These are phyloP conservation scores for Leccinum huronense DNA, from an alignment of 1,284 basidiomycete genomes.

Conservation along the genomic window DNA sequence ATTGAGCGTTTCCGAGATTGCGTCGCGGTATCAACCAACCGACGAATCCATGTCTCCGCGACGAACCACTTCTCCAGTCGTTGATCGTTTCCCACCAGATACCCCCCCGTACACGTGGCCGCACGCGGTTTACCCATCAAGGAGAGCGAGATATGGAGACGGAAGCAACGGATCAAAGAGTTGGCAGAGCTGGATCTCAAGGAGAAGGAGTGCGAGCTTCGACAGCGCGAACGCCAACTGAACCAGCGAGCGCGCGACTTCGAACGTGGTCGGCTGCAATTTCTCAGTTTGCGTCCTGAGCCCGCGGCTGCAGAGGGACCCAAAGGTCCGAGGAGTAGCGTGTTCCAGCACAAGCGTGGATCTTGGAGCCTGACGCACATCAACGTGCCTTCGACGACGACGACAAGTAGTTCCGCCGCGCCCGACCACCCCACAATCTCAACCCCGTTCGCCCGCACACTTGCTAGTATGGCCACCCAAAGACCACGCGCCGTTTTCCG, in stretches of 20 bases:
- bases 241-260: slow-evolving; percentile 51
- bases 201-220: slow-evolving; percentile 54
- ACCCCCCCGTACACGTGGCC: slow-evolving; percentile 11
- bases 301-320: slow-evolving; percentile 24
- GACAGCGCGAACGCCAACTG: slow-evolving; percentile 59
- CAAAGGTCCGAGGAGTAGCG: slow-evolving; percentile 27
- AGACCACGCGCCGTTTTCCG: slow-evolving; percentile 58
- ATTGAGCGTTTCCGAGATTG: slow-evolving; percentile 63
- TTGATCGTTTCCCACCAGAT: slow-evolving; percentile 29
- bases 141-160: slow-evolving; percentile 36
- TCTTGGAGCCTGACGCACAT: slow-evolving; percentile 50
- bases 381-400: slow-evolving; percentile 36
- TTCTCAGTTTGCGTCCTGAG: slow-evolving; percentile 36
- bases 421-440: slow-evolving; percentile 5
- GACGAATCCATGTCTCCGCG: slow-evolving; percentile 41
- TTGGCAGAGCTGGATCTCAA: slow-evolving; percentile 49
- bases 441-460: slow-evolving; percentile 17
- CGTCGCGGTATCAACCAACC: slow-evolving; percentile 55
- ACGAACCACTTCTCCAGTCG: slow-evolving; percentile 32
- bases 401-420: slow-evolving; percentile 22
- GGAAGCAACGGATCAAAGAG: slow-evolving; percentile 50
- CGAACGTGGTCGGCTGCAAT: slow-evolving; percentile 48
- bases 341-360: slow-evolving; percentile 34
- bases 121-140: slow-evolving; percentile 28
- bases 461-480: slow-evolving; percentile 28